These are phyloP conservation scores for Lepidium didymum DNA, from an alignment of 345 rosid genomes.

Conservation along the genomic window DNA sequence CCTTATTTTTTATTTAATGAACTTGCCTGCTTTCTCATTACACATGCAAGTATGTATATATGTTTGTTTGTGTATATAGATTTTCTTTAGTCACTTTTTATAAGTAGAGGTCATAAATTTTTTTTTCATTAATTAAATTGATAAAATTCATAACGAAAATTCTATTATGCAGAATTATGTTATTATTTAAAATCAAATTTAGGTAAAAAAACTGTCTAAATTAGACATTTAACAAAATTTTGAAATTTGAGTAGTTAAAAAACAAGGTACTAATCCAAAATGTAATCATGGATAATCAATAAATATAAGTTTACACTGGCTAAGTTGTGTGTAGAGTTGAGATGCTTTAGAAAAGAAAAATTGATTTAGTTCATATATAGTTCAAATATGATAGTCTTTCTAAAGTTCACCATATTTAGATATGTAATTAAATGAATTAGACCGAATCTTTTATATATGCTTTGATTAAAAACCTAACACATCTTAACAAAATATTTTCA, in stretches of 20 bases:
- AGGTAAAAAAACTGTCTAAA: no score
- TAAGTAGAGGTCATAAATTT: neutral
- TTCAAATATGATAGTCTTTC: neutral
- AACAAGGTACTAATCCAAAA: neutral
- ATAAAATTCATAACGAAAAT: no score
- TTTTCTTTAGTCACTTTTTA: neutral
- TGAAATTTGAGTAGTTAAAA: neutral
- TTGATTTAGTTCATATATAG: neutral
- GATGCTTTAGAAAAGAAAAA: neutral
- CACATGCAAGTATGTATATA: conserved; percentile 2
- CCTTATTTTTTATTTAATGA: conserved; percentile 1
- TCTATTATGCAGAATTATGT: no score
- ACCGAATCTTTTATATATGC: neutral
- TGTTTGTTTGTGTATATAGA: neutral
- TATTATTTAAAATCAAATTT: no score
- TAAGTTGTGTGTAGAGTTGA: neutral
- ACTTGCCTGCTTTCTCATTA: neutral
- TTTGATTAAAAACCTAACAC: no score
- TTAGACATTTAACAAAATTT: neutral
- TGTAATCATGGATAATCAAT: neutral
- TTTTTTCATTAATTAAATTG: no score
- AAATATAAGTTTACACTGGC: neutral
- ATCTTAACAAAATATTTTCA: no score
- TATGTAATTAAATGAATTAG: neutral
- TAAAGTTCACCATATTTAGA: neutral